Base-by-base conservation (phyloP, 192 early-diverging fungal species). In the Linnemannia schmuckeri region DNA sequence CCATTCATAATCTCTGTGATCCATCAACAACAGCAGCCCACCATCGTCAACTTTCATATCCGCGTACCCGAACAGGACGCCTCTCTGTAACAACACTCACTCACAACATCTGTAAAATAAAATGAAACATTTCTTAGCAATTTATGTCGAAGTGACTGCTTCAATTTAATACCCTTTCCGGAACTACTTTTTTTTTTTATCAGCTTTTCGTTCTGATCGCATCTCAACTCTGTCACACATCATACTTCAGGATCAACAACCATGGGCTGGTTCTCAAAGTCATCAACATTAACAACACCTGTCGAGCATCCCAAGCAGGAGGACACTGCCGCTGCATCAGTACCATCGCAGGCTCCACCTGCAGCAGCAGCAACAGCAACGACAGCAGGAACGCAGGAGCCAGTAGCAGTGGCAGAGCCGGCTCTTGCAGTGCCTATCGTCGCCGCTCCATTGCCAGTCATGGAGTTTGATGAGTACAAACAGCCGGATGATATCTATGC, bases 1-100 rank as follows among this genome's bases (percentile, higher is more conserved):
- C 95, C 95, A 6, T 94, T 96, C 77, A 89, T 94, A 22, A 94
- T 96, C 30, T 90, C 93, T 9, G 82, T 93, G 41, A 90, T 92
- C 66, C 88, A 90, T 27, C 72, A 79, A 9, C 74, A 88, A 13
- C 61, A 85, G 68, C 89, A 89, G 18, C 89, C 87, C 4, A 76
- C 81, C 2, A 81, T 88, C n/a, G 72, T 92, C 41, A 92, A 92
- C 80, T 85, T 92, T 68, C 91, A 92, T 79, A 81, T 92, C 17
- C 75, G 88, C 55, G 77, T 81, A 18, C 52, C 88, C 24, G 70
- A 88, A n/a, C 42, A 71, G 24, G 77, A 88, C 61, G 24, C 80
- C 30, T 15, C 61, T 33, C 61, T 66, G 61, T 66, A 66, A 66
- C 30, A 66, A 27, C 61, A 42, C 38, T 52, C 3, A 49, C 82